Percentiles rank a stretch among this genome's conserved stretches.
phyloP scores from a whole-genome alignment of 83 land plant species.

The Diphasiastrum complanatum region DNA sequence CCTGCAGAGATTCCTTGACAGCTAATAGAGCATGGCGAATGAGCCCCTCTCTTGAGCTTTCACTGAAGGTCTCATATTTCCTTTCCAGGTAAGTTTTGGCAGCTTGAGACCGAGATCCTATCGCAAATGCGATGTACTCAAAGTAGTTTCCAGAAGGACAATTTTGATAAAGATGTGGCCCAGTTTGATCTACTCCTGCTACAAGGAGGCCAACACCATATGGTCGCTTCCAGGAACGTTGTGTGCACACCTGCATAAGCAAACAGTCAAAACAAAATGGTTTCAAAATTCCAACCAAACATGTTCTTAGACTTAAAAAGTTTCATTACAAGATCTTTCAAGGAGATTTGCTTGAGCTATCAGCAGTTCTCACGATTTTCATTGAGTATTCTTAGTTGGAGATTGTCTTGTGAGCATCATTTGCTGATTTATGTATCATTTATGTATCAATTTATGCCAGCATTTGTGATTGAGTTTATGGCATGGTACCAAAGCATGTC shows the following conservation, averaged over 20 bases:
- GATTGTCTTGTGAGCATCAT: too few species aligned
- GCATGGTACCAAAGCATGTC: too few species aligned
- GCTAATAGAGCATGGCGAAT: conserved; percentile 76
- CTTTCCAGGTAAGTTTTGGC: conserved; percentile 90
- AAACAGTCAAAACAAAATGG: not conserved
- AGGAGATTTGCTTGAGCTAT: too few species aligned
- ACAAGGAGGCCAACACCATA: conserved; percentile 93
- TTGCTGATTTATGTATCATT: too few species aligned
- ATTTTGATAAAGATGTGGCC: conserved; percentile 88
- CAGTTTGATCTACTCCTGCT: conserved; percentile 78
- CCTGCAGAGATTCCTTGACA: conserved; percentile 80
- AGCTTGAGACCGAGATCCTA: conserved; percentile 92
- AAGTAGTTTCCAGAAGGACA: conserved; percentile 94
- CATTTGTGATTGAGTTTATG: too few species aligned
- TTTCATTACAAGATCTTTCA: too few species aligned
- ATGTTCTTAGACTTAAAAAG: too few species aligned
- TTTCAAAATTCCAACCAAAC: not conserved
- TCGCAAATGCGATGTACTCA: conserved; percentile 91
- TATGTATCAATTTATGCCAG: too few species aligned
- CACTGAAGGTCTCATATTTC: conserved; percentile 57
- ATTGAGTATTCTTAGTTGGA: too few species aligned
- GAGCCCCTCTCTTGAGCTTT: conserved; percentile 63
- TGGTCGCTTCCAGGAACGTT: conserved; percentile 93
- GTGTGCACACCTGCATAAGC: conserved; percentile 70
- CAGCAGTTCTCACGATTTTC: too few species aligned